Base-by-base conservation (phyloP, 139 green algal species). In the Ettlia oleoabundans region DNA sequence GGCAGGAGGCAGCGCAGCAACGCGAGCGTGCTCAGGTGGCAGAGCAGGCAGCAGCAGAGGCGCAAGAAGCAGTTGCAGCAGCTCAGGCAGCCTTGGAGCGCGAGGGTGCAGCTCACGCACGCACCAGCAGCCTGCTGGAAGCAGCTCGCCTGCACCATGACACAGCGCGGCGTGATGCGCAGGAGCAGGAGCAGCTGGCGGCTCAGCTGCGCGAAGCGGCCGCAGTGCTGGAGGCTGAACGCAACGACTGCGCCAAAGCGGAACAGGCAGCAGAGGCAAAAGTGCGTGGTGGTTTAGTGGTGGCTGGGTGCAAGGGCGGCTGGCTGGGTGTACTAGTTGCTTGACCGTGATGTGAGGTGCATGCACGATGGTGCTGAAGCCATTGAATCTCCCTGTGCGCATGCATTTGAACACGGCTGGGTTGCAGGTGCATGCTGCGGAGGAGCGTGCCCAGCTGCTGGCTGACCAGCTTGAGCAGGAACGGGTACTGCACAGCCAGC, bases 101-200 rank as follows among this genome's bases (percentile, higher is more conserved):
- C 10, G 79, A 84, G 53, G 30, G 18, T 8, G 58, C 24, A 1
- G 53, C 42, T 2, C 52, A 70, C 24, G 67, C 67, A 10, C 68
- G 52, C 47, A 63, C 79, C 5, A 43, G 55, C 43, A 68, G 68
- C 38, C 38, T 84, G 67, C 53, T 84, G 68, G 79, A 84, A 30
- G 61, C 68, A 13, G 22, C 79, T 1, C 67, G 53, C 10, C 66
- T 84, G 79, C 41, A 72, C 52, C 68, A 70, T 37, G 79, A 84
- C 4, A 30, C 68, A 18, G 79, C 68, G 13, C 28, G 35, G 47
- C 67, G 53, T 1, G 79, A 79, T 10, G 67, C 32, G 13, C 15
- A 4, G 28, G 51, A 61, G 55, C 79, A 72, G 53, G 68, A 61
- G 35, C 33, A 68, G 52, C 65, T 78, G 55, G 68, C 51, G 30